Conservation (phyloP, 2,329 filamentous ascomycete genomes). For the Exophiala calicioides region DNA sequence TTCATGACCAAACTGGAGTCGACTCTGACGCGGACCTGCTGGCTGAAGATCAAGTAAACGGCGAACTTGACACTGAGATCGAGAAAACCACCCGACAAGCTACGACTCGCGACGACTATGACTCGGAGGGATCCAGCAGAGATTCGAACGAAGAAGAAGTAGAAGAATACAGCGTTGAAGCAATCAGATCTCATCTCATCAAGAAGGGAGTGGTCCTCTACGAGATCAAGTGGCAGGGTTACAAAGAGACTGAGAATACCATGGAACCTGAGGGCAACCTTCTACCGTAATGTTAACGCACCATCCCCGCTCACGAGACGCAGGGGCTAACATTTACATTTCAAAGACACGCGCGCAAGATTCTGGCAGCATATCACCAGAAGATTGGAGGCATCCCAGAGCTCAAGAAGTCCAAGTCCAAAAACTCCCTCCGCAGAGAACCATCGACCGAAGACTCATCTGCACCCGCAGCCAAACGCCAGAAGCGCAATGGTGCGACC, state of each 20-base stretch:
- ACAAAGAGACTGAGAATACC: slow-evolving; percentile 46
- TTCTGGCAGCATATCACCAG: slow-evolving; percentile 44
- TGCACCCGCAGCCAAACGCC: slow-evolving; percentile 25
- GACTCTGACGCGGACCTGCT: slow-evolving; percentile 14
- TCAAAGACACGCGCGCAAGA: slow-evolving; percentile 37
- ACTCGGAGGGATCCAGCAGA: slow-evolving; percentile 40
- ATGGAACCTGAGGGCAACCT: slow-evolving; percentile 49
- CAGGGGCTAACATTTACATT: slow-evolving; percentile 2
- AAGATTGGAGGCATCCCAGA: slow-evolving; percentile 45
- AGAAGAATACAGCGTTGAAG: slow-evolving; percentile 20
- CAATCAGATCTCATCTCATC: slow-evolving; percentile 7
- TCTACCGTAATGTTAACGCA: slow-evolving; percentile 35
- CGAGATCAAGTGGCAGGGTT: slow-evolving; percentile 52
- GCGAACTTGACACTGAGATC: slow-evolving; percentile 32
- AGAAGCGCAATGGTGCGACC: slow-evolving; percentile 20
- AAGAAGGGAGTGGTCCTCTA: slow-evolving; percentile 34
- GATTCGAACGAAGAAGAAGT: slow-evolving; percentile 38
- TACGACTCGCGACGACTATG: slow-evolving; percentile 30
- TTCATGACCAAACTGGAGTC: background rate
- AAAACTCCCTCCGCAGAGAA: slow-evolving; percentile 30
- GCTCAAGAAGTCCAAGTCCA: slow-evolving; percentile 28
- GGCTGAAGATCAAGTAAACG: slow-evolving; percentile 22
- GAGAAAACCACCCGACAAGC: slow-evolving; percentile 31
- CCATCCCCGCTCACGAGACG: background rate
- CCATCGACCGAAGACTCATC: slow-evolving; percentile 28